phyloP scores from a whole-genome alignment of 805 yeast genomes.

The Saccharomycopsis oosterbeekiorum region DNA sequence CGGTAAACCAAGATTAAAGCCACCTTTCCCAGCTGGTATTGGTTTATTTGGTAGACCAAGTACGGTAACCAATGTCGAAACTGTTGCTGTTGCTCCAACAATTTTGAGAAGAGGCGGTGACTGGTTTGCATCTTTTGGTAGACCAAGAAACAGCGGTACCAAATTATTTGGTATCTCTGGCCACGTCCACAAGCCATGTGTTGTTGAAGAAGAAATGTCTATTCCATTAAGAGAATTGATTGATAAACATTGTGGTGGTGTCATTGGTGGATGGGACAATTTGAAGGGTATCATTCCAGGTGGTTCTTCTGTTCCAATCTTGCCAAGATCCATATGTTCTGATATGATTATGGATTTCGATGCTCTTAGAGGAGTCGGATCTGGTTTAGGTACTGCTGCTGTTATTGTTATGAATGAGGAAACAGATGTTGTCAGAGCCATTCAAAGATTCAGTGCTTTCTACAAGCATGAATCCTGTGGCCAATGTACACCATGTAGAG shows the following conservation, averaged over 20 bases:
- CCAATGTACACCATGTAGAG: constrained; percentile 92
- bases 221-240: constrained; percentile 73
- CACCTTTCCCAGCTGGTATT: constrained; percentile 92
- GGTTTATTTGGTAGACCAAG: constrained; percentile 88
- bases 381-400: constrained; percentile 89
- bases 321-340: constrained; percentile 59
- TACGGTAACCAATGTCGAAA: constrained; percentile 85
- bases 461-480: constrained; percentile 92
- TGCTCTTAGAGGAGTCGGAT: constrained; percentile 74
- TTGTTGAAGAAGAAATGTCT: constrained; percentile 91
- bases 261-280: constrained; percentile 90
- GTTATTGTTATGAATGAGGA: constrained; percentile 85
- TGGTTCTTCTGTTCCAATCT: constrained; percentile 78
- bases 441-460: constrained; percentile 74
- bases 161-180: constrained; percentile 83
- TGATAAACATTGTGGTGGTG: constrained; percentile 86
- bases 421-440: constrained; percentile 76
- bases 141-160: constrained; percentile 77
- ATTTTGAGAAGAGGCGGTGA: constrained; percentile 82
- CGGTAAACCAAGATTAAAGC: constrained; percentile 88
- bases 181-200: constrained; percentile 86
- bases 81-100: constrained; percentile 85
- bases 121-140: constrained; percentile 78
- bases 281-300: constrained; percentile 83
- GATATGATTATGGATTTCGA: constrained; percentile 79